Conservation (phyloP, 139 green algal species). For the Mychonastes homosphaera region DNA sequence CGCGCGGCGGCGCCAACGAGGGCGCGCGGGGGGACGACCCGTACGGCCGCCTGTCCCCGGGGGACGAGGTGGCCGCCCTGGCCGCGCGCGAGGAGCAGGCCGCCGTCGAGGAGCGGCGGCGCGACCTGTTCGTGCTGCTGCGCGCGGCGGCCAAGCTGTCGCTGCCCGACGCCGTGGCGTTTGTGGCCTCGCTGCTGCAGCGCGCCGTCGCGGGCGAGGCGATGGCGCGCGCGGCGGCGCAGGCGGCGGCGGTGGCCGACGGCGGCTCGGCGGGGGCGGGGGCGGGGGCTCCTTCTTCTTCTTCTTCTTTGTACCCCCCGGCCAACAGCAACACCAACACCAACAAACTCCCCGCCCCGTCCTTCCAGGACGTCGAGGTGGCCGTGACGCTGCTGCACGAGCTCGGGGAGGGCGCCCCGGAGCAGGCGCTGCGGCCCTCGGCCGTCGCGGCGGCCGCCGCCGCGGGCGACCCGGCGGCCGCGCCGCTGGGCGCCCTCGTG, state of each 20-base stretch:
- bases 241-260: conserved; percentile 2
- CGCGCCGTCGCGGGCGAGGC: too few species aligned
- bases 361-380: conserved; percentile 58
- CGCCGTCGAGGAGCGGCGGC: conserved; percentile 45
- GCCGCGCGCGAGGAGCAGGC: conserved; percentile 51
- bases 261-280: background rate
- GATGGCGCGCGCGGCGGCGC: too few species aligned
- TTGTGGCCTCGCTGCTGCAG: conserved; percentile 43
- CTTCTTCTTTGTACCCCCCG: too few species aligned
- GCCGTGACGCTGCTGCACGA: conserved; percentile 68
- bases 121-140: conserved; percentile 76
- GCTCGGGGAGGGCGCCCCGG: conserved; percentile 66
- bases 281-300: background rate
- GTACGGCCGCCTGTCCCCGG: background rate
- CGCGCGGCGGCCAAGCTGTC: conserved; percentile 57
- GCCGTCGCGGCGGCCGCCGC: too few species aligned
- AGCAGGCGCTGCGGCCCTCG: conserved; percentile 49
- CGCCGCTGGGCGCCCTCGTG: conserved; percentile 45
- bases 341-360: background rate
- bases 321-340: too few species aligned
- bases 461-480: too few species aligned
- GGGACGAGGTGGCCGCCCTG: conserved; percentile 18
- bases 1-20: conserved; percentile 10
- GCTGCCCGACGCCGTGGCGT: conserved; percentile 30
- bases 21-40: background rate